These are phyloP conservation scores for Exutisphaerella laricina DNA, from an alignment of 2,329 filamentous ascomycete species.

Conservation along the genomic window DNA sequence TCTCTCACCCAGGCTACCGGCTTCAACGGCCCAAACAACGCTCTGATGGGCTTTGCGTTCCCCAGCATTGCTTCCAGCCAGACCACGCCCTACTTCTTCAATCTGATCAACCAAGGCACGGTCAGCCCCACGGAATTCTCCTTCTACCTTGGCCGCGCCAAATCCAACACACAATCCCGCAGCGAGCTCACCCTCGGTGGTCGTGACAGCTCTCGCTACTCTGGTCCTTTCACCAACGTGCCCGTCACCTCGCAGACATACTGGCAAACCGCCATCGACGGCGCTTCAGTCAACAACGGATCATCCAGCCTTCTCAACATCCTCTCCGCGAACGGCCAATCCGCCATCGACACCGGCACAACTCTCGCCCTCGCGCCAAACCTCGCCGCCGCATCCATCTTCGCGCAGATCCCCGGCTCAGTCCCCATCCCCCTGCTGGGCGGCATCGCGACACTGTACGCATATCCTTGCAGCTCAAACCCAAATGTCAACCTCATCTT, in stretches of 20 bases:
- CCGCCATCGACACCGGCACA: constrained; percentile 28
- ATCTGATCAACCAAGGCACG: constrained; percentile 22
- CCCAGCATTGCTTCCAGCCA: constrained; percentile 17
- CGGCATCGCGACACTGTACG: constrained; percentile 25
- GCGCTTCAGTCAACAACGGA: constrained; percentile 13
- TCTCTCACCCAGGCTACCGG: constrained; percentile 24
- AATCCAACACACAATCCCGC: constrained; percentile 17
- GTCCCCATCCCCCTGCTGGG: constrained; percentile 24
- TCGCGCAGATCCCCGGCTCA: constrained; percentile 32
- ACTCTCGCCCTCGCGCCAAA: constrained; percentile 33
- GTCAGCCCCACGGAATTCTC: constrained; percentile 26
- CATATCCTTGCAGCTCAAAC: constrained; percentile 31
- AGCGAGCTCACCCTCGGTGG: constrained; percentile 27
- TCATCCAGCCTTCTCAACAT: too few species aligned
- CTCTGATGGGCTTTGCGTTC: constrained; percentile 25
- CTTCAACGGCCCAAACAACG: constrained; percentile 22
- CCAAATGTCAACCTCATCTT: constrained; percentile 27
- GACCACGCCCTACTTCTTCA: constrained; percentile 25
- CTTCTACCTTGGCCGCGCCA: constrained; percentile 27
- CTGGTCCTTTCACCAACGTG: constrained; percentile 21
- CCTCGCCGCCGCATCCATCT: constrained; percentile 28
- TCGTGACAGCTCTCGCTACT: constrained; percentile 22
- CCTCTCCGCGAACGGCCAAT: constrained; percentile 16
- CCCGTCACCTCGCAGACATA: constrained; percentile 25
- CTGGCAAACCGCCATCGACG: constrained; percentile 28